Percentiles rank a stretch among this genome's conserved stretches.
These are phyloP conservation scores for Polygonum aviculare DNA, from an alignment of 148 eudicot species.

Conservation along the genomic window DNA sequence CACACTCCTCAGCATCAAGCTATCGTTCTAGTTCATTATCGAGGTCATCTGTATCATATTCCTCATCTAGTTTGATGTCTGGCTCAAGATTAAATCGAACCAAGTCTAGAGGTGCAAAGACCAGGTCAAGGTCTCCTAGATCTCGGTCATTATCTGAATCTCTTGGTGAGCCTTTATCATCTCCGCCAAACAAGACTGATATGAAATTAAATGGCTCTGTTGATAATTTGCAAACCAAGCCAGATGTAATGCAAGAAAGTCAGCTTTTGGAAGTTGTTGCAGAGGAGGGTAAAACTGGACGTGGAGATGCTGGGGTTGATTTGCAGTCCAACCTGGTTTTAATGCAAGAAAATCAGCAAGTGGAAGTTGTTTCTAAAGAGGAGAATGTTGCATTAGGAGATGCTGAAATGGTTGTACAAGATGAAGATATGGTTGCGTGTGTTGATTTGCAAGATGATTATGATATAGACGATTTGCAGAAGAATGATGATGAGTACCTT, in stretches of 20 bases:
- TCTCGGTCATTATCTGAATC: constrained; percentile 27
- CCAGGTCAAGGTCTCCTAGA: constrained; percentile 26
- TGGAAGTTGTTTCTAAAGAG: constrained; percentile 14
- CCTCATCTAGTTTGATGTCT: constrained; percentile 14
- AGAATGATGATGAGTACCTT: not conserved
- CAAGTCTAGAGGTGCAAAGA: constrained; percentile 9
- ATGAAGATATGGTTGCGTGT: constrained; percentile 10
- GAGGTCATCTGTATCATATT: constrained; percentile 12
- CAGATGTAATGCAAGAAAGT: constrained; percentile 13
- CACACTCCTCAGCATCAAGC: constrained; percentile 11
- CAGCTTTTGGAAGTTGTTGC: constrained; percentile 9
- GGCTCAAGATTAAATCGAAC: not conserved
- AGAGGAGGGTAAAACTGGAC: constrained; percentile 15
- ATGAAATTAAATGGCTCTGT: constrained; percentile 17
- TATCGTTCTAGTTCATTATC: constrained; percentile 21
- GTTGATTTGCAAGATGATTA: constrained; percentile 4
- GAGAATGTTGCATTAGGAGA: constrained; percentile 14
- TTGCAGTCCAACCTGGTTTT: constrained; percentile 10
- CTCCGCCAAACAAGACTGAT: constrained; percentile 23
- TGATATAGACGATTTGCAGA: not conserved
- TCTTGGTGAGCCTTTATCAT: constrained; percentile 16
- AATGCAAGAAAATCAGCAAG: constrained; percentile 12
- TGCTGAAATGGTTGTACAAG: constrained; percentile 3
- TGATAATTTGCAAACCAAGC: constrained; percentile 14
- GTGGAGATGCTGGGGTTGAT: constrained; percentile 11